Evolutionary conservation across 306 rosid species (phyloP).

Genomic region (Carpinus fangiana): DNA sequence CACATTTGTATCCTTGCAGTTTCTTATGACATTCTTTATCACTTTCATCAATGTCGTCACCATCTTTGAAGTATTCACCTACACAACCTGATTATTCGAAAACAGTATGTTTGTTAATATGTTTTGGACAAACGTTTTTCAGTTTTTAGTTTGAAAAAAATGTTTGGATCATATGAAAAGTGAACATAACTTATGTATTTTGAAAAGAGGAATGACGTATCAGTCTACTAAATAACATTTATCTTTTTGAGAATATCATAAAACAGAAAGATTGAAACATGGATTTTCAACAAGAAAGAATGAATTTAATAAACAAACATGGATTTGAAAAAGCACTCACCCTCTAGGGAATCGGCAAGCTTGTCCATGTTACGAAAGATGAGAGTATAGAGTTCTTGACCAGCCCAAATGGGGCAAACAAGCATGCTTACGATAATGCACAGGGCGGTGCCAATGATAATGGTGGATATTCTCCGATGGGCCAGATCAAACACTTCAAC

Average conservation of each 20-base stretch:
- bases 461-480: conserved; percentile 56
- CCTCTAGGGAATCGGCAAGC: conserved; percentile 62
- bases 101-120: neutral
- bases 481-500: conserved; percentile 51
- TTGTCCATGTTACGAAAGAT: conserved; percentile 67
- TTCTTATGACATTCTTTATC: conserved; percentile 38
- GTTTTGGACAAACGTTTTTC: too few species aligned
- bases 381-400: conserved; percentile 61
- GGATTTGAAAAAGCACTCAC: conserved; percentile 34
- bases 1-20: conserved; percentile 67
- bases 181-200: too few species aligned
- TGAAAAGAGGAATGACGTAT: too few species aligned
- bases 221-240: too few species aligned
- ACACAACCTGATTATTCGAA: conserved; percentile 51
- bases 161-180: too few species aligned
- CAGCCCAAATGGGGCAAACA: conserved; percentile 90
- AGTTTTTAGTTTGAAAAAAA: too few species aligned
- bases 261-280: too few species aligned
- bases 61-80: conserved; percentile 38
- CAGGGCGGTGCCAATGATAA: conserved; percentile 62
- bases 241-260: too few species aligned
- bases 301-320: neutral
- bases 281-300: neutral
- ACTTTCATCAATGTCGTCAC: conserved; percentile 15
- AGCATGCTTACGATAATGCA: conserved; percentile 54